Conservation (phyloP, 2,329 filamentous ascomycete genomes). For the Diaporthe helianthi region DNA sequence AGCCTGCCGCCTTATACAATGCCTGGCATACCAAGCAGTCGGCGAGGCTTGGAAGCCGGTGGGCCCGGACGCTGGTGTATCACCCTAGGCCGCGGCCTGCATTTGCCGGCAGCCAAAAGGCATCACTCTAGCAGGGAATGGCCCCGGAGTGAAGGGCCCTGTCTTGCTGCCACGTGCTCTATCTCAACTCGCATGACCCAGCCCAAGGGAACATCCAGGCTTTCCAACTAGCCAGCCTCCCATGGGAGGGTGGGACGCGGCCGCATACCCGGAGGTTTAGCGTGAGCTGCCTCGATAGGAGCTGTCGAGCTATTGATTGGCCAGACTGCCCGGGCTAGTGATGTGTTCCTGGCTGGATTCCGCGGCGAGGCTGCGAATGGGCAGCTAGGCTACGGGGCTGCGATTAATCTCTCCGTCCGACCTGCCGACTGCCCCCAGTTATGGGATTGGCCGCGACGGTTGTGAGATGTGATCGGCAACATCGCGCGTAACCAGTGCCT, state of each 20-base stretch:
- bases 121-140: background rate
- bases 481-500: conserved; percentile 1
- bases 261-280: conserved; percentile 5
- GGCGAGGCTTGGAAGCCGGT: conserved; percentile 20
- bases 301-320: conserved; percentile 13
- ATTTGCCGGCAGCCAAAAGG: conserved; percentile 14
- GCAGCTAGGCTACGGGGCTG: background rate
- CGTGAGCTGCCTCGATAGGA: background rate
- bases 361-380: conserved; percentile 18
- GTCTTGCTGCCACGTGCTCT: conserved; percentile 23
- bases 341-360: conserved; percentile 9
- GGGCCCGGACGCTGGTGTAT: conserved; percentile 12
- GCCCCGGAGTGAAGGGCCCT: background rate
- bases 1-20: background rate
- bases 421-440: conserved; percentile 1
- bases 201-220: conserved; percentile 16
- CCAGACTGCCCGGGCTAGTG: background rate
- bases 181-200: conserved; percentile 22
- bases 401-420: conserved; percentile 4
- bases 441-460: conserved; percentile 8
- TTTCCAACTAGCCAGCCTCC: background rate
- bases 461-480: conserved; percentile 24
- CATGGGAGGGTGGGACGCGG: conserved; percentile 8
- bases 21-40: background rate
- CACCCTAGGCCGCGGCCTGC: conserved; percentile 1